A percentile compares a stretch with the other conserved stretches of the same genome.
These are phyloP conservation scores for Cytospora paraplurivora DNA, from an alignment of 2,329 filamentous ascomycete species.

Conservation along the genomic window DNA sequence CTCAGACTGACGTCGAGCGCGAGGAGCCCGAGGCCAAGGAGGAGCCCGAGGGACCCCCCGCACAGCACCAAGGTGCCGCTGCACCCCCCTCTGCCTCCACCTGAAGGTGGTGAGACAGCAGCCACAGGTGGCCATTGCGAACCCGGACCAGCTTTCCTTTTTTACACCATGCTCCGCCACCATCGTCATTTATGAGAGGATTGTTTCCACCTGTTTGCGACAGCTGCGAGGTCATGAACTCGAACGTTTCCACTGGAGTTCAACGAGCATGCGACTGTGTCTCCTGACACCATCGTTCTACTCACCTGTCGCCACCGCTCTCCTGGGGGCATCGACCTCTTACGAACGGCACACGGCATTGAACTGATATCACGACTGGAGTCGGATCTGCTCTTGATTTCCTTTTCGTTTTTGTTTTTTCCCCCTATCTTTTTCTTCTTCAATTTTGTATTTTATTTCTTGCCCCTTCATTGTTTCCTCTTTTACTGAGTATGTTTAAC, in stretches of 20 bases:
- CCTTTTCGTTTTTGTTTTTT: background rate
- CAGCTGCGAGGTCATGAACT: background rate
- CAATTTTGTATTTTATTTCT: too few species aligned
- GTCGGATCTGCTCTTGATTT: background rate
- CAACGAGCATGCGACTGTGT: background rate
- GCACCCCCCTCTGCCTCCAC: background rate
- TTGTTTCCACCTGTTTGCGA: background rate
- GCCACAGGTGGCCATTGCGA: background rate
- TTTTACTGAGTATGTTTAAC: too few species aligned
- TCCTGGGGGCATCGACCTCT: background rate
- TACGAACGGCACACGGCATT: background rate
- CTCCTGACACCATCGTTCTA: background rate
- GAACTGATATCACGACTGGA: background rate
- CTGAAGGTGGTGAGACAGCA: conserved; percentile 8
- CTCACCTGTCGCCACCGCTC: background rate
- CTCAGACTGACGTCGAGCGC: background rate
- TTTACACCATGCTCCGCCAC: background rate
- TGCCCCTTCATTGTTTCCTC: too few species aligned
- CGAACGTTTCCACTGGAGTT: background rate
- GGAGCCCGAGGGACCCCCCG: conserved; percentile 2
- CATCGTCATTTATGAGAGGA: background rate
- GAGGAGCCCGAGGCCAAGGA: background rate
- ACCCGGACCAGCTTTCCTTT: background rate
- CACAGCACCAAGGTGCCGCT: conserved; percentile 1
- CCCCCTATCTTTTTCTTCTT: background rate